Conservation (phyloP, 2,329 filamentous ascomycete species). For the Penicillium sp. region DNA sequence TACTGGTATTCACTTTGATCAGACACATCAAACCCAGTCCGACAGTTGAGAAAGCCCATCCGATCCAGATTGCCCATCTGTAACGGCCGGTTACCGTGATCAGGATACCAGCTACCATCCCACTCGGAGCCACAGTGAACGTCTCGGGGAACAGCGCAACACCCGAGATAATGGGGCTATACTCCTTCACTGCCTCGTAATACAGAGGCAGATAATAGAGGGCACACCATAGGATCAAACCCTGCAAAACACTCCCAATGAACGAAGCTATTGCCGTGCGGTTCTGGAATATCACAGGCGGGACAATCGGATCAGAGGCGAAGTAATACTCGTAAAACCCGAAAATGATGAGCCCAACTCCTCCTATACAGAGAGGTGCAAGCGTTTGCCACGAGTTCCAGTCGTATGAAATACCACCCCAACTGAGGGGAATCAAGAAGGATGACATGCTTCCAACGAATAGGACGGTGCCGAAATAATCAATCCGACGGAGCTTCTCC, state of each 20-base stretch:
- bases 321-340: constrained; percentile 54
- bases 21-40: constrained; percentile 53
- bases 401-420: constrained; percentile 64
- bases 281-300: constrained; percentile 46
- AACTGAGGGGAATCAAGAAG: constrained; percentile 62
- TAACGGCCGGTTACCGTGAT: constrained; percentile 59
- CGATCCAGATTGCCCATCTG: constrained; percentile 59
- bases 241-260: constrained; percentile 57
- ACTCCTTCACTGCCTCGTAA: constrained; percentile 50
- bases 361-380: constrained; percentile 59
- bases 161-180: constrained; percentile 54
- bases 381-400: constrained; percentile 64
- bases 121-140: constrained; percentile 62
- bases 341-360: constrained; percentile 52
- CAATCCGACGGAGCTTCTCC: constrained; percentile 55
- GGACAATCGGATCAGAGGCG: constrained; percentile 52
- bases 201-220: constrained; percentile 56
- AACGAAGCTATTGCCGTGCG: constrained; percentile 51
- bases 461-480: constrained; percentile 61
- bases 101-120: constrained; percentile 48
- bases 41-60: constrained; percentile 60
- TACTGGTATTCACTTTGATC: constrained; percentile 46
- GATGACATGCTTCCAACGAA: constrained; percentile 60
- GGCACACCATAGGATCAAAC: constrained; percentile 48
- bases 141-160: constrained; percentile 60